Evolutionary conservation across 768 basidiomycete species (phyloP), one percentile per base, ranked within the genome.

Genomic region (Calocybe gangraenosa): DNA sequence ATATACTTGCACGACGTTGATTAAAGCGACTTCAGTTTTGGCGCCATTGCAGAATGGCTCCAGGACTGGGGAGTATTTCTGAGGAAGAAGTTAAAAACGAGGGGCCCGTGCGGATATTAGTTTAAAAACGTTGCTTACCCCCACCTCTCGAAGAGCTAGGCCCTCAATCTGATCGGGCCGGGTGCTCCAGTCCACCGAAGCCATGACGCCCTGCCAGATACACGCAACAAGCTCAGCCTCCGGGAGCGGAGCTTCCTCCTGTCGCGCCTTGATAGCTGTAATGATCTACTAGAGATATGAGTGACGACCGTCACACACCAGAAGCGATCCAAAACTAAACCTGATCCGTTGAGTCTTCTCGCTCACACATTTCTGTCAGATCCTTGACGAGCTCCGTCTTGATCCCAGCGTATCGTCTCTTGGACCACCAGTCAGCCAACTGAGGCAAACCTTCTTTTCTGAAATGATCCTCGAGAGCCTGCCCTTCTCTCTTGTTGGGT

Each of bases 1-100:
- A 70, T 95, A 90, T 52, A 91, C 76, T 70, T 99, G 95, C 5
- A 95, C 91, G 41, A 86, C 79, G 64, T 98, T 98, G 67, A 99
- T 92, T 44, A 99, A 78, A 23, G 88, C 82, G 30, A 99, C 89
- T 67, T 99, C 82, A 17, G 90, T 88, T 67, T 94, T 94, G 15
- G 92, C 79, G 42, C 83, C 81, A 48, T 81, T 77, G 60, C 86
- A 91, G 74, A 99, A 99, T 23, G 90, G 82, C 66, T 93, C 91
- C 42, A 99, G 73, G 47, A 97, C 79, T 11, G 87, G 78, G 8
- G 87, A 76, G 61, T 82, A 86, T 78, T 82, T 84, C 92, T 96
- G 60, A 21, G 23, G 30, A 21, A 33, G 36, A 15, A 8, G 19
- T 17, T n/a, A n/a, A 49, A 18, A 47, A 14, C 25, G 13, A 10